Evolutionary conservation across 768 basidiomycete genomes (phyloP).

Genomic region (Tricholoma hemisulphureum): DNA sequence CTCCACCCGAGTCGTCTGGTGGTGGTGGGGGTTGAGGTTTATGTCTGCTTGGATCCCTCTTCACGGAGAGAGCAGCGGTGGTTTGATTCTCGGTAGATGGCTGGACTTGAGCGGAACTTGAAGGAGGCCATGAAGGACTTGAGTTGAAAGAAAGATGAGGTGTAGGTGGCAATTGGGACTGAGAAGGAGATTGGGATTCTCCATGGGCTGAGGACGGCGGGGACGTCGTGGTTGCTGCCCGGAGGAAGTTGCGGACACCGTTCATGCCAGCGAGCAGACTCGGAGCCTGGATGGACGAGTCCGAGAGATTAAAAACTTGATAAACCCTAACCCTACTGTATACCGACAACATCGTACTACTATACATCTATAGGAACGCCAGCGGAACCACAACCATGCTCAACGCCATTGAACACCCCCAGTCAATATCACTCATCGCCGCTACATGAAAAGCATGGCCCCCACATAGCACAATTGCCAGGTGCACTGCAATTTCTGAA

Average conservation of each 20-base stretch:
- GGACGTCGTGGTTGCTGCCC: conserved; percentile 28
- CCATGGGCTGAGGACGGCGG: conserved; percentile 22
- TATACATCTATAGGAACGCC: not conserved
- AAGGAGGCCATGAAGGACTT: conserved; percentile 47
- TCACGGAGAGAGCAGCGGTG: conserved; percentile 48
- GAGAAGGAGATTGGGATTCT: conserved; percentile 15
- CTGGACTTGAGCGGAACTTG: conserved; percentile 34
- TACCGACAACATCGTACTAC: not conserved
- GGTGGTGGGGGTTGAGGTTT: conserved; percentile 27
- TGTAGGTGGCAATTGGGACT: conserved; percentile 19
- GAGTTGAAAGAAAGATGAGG: conserved; percentile 18
- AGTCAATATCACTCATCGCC: not conserved
- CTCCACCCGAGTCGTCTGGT: conserved; percentile 23
- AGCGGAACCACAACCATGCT: not conserved
- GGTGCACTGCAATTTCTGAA: not conserved
- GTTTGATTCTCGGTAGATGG: conserved; percentile 21
- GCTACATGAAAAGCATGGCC: not conserved
- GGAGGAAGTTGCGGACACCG: conserved; percentile 67
- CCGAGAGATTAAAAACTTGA: not conserved
- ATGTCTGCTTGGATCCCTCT: conserved; percentile 45
- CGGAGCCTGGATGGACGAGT: no score
- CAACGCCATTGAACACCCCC: not conserved
- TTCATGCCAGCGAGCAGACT: conserved; percentile 47
- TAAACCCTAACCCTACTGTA: conserved; percentile 16
- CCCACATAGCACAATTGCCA: not conserved